phyloP scores from a whole-genome alignment of 2,329 filamentous ascomycete species.

The Monosporascus sp. region DNA sequence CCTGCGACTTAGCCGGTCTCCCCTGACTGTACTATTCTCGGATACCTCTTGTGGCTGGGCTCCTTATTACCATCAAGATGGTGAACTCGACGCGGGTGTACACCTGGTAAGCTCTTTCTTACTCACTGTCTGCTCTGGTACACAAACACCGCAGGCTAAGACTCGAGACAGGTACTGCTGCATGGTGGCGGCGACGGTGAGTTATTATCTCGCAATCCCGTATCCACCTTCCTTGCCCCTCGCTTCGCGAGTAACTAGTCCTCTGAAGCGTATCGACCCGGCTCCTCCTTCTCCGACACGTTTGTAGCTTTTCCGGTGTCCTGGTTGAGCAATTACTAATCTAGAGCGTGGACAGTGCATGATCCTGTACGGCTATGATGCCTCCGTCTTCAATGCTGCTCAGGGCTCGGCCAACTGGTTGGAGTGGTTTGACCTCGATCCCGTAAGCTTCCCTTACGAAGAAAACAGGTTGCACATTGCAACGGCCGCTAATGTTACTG shows the following conservation, averaged over 20 bases:
- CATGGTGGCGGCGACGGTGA: constrained; percentile 56
- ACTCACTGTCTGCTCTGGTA: background rate
- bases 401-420: constrained; percentile 65
- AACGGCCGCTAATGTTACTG: background rate
- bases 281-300: too few relatives aligned
- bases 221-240: too few relatives aligned
- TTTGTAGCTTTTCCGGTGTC: background rate
- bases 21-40: background rate
- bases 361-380: constrained; percentile 72
- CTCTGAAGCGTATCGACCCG: too few relatives aligned
- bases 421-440: constrained; percentile 52
- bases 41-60: background rate
- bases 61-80: background rate
- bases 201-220: background rate
- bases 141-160: constrained; percentile 4
- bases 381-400: constrained; percentile 67
- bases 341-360: constrained; percentile 43
- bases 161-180: constrained; percentile 53
- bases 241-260: too few relatives aligned
- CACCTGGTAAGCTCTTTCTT: background rate
- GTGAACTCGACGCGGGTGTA: background rate
- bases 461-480: background rate
- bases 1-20: background rate
- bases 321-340: background rate
- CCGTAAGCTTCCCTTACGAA: constrained; percentile 17